Percentiles rank a stretch among this genome's conserved stretches.
Evolutionary conservation across 2,329 filamentous ascomycete species (phyloP).

Genomic region (Fusarium sp.): DNA sequence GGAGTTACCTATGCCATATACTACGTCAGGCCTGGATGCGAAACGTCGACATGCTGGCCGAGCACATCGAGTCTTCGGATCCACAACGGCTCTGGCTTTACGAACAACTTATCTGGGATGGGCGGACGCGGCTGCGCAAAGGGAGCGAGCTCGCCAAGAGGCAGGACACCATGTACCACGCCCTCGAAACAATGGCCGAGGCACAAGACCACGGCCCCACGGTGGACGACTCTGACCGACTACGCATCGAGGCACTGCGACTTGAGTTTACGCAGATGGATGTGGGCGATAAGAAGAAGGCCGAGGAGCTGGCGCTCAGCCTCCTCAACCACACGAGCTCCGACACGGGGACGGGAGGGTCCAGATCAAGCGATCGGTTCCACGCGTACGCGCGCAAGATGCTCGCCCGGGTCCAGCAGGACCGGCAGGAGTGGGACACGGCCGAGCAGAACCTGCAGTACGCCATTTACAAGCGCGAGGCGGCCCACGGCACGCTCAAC

Average conservation of each 20-base stretch:
- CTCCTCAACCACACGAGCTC: conserved; percentile 44
- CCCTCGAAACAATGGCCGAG: conserved; percentile 41
- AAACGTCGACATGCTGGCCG: conserved; percentile 49
- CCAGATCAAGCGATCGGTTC: conserved; percentile 48
- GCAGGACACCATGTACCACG: conserved; percentile 44
- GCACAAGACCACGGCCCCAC: conserved; percentile 12
- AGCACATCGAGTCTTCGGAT: conserved; percentile 44
- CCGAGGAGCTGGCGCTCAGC: conserved; percentile 45
- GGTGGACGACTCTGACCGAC: conserved; percentile 35
- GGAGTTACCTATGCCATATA: conserved; percentile 46
- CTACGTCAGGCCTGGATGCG: conserved; percentile 50
- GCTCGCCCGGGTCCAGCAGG: conserved; percentile 49
- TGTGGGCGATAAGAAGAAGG: conserved; percentile 45
- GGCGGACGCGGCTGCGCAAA: conserved; percentile 48
- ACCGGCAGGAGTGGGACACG: conserved; percentile 44
- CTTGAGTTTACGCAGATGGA: conserved; percentile 54
- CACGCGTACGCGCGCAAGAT: conserved; percentile 53
- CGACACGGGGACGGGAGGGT: conserved; percentile 10
- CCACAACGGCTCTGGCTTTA: conserved; percentile 50
- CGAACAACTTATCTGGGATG: conserved; percentile 53
- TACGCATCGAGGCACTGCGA: conserved; percentile 48
- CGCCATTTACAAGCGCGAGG: conserved; percentile 49
- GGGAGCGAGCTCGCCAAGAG: conserved; percentile 45
- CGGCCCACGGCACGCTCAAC: conserved; percentile 48
- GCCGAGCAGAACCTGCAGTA: conserved; percentile 48